phyloP scores from a whole-genome alignment of 805 yeast genomes.

The Komagataella pastoris region DNA sequence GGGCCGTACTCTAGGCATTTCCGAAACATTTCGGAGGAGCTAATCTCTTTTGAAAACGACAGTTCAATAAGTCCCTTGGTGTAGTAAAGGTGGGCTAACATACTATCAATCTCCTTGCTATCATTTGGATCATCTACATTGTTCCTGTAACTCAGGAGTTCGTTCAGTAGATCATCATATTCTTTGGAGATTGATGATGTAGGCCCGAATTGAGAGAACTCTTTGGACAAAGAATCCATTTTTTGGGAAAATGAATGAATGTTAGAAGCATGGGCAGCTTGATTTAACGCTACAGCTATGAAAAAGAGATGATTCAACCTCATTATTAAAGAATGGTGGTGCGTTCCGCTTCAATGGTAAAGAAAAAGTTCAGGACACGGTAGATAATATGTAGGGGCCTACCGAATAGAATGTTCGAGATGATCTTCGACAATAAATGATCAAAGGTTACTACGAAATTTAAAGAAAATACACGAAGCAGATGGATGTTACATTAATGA shows the following conservation, averaged over 20 bases:
- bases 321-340: background rate
- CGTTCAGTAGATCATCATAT: background rate
- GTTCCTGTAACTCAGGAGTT: background rate
- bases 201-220: background rate
- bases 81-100: constrained; percentile 32
- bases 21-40: constrained; percentile 40
- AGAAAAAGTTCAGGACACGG: background rate
- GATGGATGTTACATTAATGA: too few species aligned
- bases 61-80: constrained; percentile 51
- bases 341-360: background rate
- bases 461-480: too few species aligned
- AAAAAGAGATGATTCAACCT: background rate
- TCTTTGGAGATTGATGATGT: background rate
- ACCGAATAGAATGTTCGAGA: background rate
- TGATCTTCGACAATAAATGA: too few species aligned
- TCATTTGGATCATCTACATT: background rate
- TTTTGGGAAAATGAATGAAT: background rate
- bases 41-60: constrained; percentile 36
- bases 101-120: background rate
- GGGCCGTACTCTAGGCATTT: constrained; percentile 27
- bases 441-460: too few species aligned
- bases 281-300: background rate
- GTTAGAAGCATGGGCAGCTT: background rate
- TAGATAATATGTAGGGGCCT: too few species aligned
- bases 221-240: background rate